A percentile compares a stretch with the other conserved stretches of the same genome.
These are phyloP conservation scores for Penicillium sp. DNA, from an alignment of 2,329 filamentous ascomycete genomes.

Conservation along the genomic window DNA sequence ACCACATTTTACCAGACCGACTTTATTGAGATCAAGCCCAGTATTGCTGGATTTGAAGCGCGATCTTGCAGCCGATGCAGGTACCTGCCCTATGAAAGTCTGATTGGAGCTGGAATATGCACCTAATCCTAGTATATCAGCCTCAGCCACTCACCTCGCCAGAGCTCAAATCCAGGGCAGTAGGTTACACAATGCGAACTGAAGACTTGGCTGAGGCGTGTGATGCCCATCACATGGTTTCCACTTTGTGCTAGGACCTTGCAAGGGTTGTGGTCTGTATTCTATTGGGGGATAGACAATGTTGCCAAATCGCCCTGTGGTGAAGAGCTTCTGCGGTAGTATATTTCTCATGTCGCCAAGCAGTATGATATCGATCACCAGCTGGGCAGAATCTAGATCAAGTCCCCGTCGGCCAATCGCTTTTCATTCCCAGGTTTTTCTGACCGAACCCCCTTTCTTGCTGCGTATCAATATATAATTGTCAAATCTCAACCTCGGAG, in stretches of 20 bases:
- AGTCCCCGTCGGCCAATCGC: no score
- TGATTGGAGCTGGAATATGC: slow-evolving; percentile 9
- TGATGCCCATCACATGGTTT: background rate
- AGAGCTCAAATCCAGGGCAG: slow-evolving; percentile 4
- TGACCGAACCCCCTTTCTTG: no score
- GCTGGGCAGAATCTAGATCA: no score
- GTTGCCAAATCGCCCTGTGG: background rate
- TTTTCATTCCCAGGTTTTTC: no score
- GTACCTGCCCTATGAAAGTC: slow-evolving; percentile 17
- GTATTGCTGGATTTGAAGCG: slow-evolving; percentile 3
- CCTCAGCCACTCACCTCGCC: slow-evolving; percentile 14
- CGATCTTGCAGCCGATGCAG: slow-evolving; percentile 18
- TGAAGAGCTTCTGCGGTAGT: background rate
- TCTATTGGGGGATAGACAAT: background rate
- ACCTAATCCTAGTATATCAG: slow-evolving; percentile 9
- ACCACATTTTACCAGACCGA: slow-evolving; percentile 14
- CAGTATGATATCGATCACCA: background rate
- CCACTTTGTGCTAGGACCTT: background rate
- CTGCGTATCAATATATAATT: no score
- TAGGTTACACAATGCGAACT: slow-evolving; percentile 15
- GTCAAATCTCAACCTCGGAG: no score
- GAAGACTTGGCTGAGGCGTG: background rate
- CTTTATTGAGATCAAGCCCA: slow-evolving; percentile 8
- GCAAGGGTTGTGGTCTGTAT: no score
- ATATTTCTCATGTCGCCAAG: background rate